Conservation (phyloP, 371 early-diverging fungal genomes). For the Lichtheimia corymbifera region DNA sequence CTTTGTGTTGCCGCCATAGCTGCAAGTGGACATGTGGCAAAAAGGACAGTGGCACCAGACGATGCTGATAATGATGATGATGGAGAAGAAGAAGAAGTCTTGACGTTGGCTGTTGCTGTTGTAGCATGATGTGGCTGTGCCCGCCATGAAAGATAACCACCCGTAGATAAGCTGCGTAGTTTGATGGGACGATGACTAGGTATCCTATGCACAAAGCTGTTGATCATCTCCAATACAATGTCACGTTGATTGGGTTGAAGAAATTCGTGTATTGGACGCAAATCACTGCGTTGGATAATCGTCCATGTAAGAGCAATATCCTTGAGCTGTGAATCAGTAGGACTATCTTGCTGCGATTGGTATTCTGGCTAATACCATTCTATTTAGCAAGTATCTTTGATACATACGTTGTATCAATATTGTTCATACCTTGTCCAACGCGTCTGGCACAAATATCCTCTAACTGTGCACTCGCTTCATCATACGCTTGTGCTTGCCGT, state of each 20-base stretch:
- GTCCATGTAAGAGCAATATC: slow-evolving; percentile 14
- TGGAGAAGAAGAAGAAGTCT: too few species aligned
- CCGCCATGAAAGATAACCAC: slow-evolving; percentile 41
- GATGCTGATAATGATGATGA: too few species aligned
- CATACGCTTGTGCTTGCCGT: slow-evolving; percentile 21
- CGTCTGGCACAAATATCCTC: not conserved
- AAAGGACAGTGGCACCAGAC: not conserved
- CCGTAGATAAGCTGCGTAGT: slow-evolving; percentile 29
- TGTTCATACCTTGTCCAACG: not conserved
- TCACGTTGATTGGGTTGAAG: slow-evolving; percentile 18
- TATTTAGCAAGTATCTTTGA: slow-evolving; percentile 10
- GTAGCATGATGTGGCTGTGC: slow-evolving; percentile 11
- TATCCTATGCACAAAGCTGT: slow-evolving; percentile 25
- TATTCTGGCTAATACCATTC: slow-evolving; percentile 14
- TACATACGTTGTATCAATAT: not conserved
- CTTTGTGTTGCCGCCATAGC: slow-evolving; percentile 5
- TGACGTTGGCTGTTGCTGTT: slow-evolving; percentile 7
- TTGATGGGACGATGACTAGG: slow-evolving; percentile 32
- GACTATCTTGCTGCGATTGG: not conserved
- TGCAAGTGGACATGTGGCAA: slow-evolving; percentile 8
- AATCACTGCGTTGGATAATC: slow-evolving; percentile 32
- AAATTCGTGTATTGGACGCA: slow-evolving; percentile 43
- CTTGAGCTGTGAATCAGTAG: not conserved
- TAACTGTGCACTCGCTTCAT: slow-evolving; percentile 17
- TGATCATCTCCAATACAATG: slow-evolving; percentile 25